Conservation (phyloP, 495 filamentous ascomycete species). For the Trichoderma gamsii region DNA sequence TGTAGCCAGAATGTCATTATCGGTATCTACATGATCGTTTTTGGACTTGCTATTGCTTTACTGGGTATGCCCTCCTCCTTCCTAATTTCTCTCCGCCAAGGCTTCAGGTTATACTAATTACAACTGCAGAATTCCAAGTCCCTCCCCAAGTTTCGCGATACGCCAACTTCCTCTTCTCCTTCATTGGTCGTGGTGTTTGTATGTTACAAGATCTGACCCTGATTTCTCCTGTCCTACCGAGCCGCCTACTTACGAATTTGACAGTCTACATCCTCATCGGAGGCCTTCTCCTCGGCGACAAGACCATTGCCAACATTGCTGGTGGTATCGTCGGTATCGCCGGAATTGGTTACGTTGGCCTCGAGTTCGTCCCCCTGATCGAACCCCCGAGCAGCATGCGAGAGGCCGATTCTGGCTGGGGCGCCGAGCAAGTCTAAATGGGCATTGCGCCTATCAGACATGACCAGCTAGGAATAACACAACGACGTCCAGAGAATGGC, state of each 20-base stretch:
- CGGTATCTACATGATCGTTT: conserved; percentile 80
- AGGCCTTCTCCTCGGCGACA: conserved; percentile 65
- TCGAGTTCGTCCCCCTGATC: conserved; percentile 93
- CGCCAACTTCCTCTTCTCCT: conserved; percentile 95
- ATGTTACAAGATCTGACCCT: conserved; percentile 36
- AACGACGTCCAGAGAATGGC: not conserved
- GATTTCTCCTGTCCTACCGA: not conserved
- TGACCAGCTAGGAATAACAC: not conserved
- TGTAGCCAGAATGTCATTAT: conserved; percentile 62
- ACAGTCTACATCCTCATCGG: conserved; percentile 96
- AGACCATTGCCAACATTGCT: conserved; percentile 52
- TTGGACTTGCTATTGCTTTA: conserved; percentile 66
- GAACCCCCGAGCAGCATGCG: conserved; percentile 98
- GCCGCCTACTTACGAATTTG: conserved; percentile 23
- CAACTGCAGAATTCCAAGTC: conserved; percentile 72
- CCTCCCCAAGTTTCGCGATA: conserved; percentile 88
- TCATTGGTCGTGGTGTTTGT: conserved; percentile 93
- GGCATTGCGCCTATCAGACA: not conserved
- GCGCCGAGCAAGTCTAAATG: conserved; percentile 75
- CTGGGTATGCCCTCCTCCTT: conserved; percentile 36
- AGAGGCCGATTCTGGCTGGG: conserved; percentile 77
- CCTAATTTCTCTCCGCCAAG: not conserved
- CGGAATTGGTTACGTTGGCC: conserved; percentile 70
- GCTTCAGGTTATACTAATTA: conserved; percentile 18
- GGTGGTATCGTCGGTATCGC: conserved; percentile 68